A percentile compares a stretch with the other conserved stretches of the same genome.
Evolutionary conservation across 164 flowering plant species (phyloP).

Genomic region (Vitis amurensis): DNA sequence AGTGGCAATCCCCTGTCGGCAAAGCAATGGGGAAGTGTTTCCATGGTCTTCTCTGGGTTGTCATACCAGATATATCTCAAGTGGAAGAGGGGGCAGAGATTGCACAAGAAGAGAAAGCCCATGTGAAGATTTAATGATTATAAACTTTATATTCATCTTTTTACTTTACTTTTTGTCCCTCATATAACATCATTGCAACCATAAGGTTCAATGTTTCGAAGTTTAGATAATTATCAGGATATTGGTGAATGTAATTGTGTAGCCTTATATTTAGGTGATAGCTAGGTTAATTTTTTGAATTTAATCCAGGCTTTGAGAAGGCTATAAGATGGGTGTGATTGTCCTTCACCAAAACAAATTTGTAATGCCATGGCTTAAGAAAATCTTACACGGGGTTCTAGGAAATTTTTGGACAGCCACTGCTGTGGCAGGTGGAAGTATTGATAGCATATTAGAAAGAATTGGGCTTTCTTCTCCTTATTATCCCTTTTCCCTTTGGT

Average conservation of each 20-base stretch:
- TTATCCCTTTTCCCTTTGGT: no score
- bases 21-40: slow-evolving; percentile 89
- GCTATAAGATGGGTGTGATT: background rate
- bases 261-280: slow-evolving; percentile 7
- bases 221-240: background rate
- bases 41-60: slow-evolving; percentile 90
- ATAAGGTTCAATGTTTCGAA: slow-evolving; percentile 5
- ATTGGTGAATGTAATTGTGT: slow-evolving; percentile 14
- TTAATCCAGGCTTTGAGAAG: background rate
- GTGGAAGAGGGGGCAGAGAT: slow-evolving; percentile 77
- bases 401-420: no score
- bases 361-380: no score
- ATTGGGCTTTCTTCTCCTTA: no score
- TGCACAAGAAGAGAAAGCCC: slow-evolving; percentile 67
- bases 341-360: no score
- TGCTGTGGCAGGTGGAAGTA: no score
- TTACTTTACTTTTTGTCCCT: background rate
- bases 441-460: no score
- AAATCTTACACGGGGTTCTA: no score
- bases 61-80: slow-evolving; percentile 93
- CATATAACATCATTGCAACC: slow-evolving; percentile 10
- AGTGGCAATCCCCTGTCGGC: slow-evolving; percentile 92
- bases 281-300: background rate
- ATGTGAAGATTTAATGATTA: slow-evolving; percentile 24
- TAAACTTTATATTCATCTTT: slow-evolving; percentile 11